These are phyloP conservation scores for Backusella mclennaniae DNA, from an alignment of 192 early-diverging fungal species.

Conservation along the genomic window DNA sequence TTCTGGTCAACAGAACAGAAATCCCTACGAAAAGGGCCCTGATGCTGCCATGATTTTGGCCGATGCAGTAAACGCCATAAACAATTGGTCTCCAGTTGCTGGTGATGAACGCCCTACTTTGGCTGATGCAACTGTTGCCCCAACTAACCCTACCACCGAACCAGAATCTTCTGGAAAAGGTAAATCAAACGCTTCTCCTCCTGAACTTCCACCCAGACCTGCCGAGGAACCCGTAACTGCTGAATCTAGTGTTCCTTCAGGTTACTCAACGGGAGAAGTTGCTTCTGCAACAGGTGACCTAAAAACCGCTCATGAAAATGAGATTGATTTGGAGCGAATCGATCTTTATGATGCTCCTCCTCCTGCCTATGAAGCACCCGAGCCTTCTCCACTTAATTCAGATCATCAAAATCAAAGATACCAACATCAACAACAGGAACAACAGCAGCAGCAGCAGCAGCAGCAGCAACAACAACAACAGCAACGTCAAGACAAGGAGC, in stretches of 20 bases:
- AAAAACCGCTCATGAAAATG: slow-evolving; percentile 1
- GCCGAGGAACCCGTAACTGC: neutral
- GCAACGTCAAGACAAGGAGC: neutral
- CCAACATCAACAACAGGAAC: neutral
- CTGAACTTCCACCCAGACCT: neutral
- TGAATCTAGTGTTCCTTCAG: neutral
- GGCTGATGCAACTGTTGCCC: neutral
- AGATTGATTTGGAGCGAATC: neutral
- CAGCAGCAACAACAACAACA: neutral
- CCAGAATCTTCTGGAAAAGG: neutral
- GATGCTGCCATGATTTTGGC: slow-evolving; percentile 30
- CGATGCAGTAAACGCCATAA: slow-evolving; percentile 32
- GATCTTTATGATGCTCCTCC: slow-evolving; percentile 15
- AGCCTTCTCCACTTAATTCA: neutral
- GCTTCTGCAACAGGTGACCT: neutral
- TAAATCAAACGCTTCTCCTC: neutral
- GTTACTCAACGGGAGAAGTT: neutral
- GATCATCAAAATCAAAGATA: neutral
- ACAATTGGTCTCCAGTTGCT: slow-evolving; percentile 31
- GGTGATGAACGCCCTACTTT: slow-evolving; percentile 34
- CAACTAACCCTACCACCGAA: neutral
- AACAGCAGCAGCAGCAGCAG: neutral
- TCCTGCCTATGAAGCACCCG: slow-evolving; percentile 5
- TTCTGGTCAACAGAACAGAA: slow-evolving; percentile 1
- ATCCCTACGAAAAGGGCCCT: slow-evolving; percentile 26